A percentile compares a stretch with the other conserved stretches of the same genome.
These are phyloP conservation scores for Iris pallida DNA, from an alignment of 116 monocot species.

Conservation along the genomic window DNA sequence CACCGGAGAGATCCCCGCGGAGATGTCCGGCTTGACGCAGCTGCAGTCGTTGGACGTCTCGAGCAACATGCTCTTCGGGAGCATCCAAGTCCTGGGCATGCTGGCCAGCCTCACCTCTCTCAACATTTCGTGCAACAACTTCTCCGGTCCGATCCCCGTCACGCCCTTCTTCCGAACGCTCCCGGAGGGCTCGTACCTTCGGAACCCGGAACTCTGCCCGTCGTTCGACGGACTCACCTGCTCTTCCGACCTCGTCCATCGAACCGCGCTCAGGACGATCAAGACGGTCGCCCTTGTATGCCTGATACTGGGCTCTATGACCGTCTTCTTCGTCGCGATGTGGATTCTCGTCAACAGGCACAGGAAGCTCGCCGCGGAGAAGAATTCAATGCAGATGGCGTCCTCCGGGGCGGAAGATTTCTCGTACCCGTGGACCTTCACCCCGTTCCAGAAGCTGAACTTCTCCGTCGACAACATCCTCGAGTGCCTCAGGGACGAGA, in stretches of 20 bases:
- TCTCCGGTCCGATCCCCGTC: slow-evolving; percentile 82
- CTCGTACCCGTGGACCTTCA: slow-evolving; percentile 81
- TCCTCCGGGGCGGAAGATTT: slow-evolving; percentile 55
- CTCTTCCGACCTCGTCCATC: slow-evolving; percentile 38
- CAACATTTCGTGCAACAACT: slow-evolving; percentile 88
- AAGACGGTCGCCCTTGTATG: slow-evolving; percentile 51
- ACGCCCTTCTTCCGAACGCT: slow-evolving; percentile 81
- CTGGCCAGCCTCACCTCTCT: slow-evolving; percentile 77
- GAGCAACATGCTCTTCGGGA: slow-evolving; percentile 54
- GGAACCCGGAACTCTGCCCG: slow-evolving; percentile 54
- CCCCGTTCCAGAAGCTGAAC: slow-evolving; percentile 70
- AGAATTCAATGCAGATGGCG: slow-evolving; percentile 25
- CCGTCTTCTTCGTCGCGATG: slow-evolving; percentile 23
- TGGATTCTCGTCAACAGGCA: slow-evolving; percentile 52
- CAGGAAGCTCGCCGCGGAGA: slow-evolving; percentile 21
- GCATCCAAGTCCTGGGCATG: slow-evolving; percentile 48
- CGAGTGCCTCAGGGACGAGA: slow-evolving; percentile 73
- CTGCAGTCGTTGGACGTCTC: slow-evolving; percentile 70
- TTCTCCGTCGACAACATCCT: slow-evolving; percentile 68
- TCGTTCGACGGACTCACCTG: slow-evolving; percentile 72
- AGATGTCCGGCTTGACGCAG: slow-evolving; percentile 55
- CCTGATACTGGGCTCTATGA: slow-evolving; percentile 33
- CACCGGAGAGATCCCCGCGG: slow-evolving; percentile 53
- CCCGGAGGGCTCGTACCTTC: slow-evolving; percentile 36
- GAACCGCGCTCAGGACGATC: slow-evolving; percentile 47